A percentile compares a stretch with the other conserved stretches of the same genome.
Evolutionary conservation across 441 rosid species (phyloP).

Genomic region (Arabidopsis hybrid): DNA sequence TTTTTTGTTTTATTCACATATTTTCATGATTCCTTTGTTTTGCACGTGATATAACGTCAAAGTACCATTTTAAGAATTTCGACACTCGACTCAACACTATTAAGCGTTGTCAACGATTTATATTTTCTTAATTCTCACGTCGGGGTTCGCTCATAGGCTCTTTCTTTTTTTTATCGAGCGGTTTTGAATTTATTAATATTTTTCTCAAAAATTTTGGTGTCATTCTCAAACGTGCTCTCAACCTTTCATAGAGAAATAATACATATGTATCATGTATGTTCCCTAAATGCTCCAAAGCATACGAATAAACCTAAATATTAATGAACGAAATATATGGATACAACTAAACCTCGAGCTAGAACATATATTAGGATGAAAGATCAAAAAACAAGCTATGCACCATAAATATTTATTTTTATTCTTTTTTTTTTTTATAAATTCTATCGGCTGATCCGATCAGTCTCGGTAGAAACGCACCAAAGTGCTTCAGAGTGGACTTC

Average conservation of each 20-base stretch:
- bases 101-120: background rate
- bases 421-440: too few species aligned
- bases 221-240: constrained; percentile 28
- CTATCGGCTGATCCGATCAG: too few species aligned
- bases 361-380: background rate
- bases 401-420: background rate
- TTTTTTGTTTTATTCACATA: constrained; percentile 1
- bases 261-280: background rate
- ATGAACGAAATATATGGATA: background rate
- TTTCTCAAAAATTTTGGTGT: background rate
- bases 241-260: background rate
- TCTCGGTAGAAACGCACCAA: too few species aligned
- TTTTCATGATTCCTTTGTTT: background rate
- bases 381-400: background rate
- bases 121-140: constrained; percentile 7
- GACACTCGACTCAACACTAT: constrained; percentile 10
- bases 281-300: constrained; percentile 14
- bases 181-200: background rate
- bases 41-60: constrained; percentile 5
- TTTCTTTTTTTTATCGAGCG: background rate
- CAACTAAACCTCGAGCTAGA: background rate
- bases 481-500: too few species aligned
- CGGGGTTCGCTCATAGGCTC: constrained; percentile 18
- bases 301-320: constrained; percentile 1
- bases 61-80: background rate